phyloP scores from a whole-genome alignment of 2,329 filamentous ascomycete species.

The Bipolaris victoriae region DNA sequence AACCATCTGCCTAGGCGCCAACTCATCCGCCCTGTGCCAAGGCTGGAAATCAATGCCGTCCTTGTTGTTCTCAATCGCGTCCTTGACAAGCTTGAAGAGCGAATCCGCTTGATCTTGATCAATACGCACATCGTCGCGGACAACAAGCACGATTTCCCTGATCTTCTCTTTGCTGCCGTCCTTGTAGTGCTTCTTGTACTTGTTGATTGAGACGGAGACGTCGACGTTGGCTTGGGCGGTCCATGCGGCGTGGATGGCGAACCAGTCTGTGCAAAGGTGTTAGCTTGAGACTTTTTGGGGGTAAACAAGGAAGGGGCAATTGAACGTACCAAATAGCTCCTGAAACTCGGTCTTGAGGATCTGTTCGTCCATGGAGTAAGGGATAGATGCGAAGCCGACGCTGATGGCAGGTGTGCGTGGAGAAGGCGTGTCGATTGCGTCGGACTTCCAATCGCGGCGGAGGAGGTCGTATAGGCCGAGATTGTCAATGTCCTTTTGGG shows the following conservation, averaged over 20 bases:
- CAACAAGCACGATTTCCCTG: slow-evolving; percentile 55
- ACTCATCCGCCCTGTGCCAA: slow-evolving; percentile 53
- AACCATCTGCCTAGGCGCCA: slow-evolving; percentile 55
- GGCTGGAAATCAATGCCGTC: slow-evolving; percentile 49
- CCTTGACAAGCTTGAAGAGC: slow-evolving; percentile 50
- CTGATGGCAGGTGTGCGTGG: slow-evolving; percentile 55
- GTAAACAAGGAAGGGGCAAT: too few relatives aligned
- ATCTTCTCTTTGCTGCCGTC: slow-evolving; percentile 54
- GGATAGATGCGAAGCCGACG: slow-evolving; percentile 56
- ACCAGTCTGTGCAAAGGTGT: slow-evolving; percentile 46
- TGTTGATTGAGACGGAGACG: slow-evolving; percentile 55
- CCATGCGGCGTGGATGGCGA: slow-evolving; percentile 57
- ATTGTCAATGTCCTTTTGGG: slow-evolving; percentile 53
- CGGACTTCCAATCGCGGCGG: slow-evolving; percentile 57
- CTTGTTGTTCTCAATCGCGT: slow-evolving; percentile 52
- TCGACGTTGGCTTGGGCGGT: slow-evolving; percentile 55
- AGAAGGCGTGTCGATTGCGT: slow-evolving; percentile 55
- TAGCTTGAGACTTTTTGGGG: neutral
- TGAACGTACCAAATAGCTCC: slow-evolving; percentile 48
- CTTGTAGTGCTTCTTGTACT: slow-evolving; percentile 52
- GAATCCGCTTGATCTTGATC: slow-evolving; percentile 53
- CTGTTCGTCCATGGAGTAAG: slow-evolving; percentile 55
- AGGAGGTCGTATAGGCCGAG: slow-evolving; percentile 54
- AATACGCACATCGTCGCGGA: slow-evolving; percentile 55
- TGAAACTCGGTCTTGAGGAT: slow-evolving; percentile 55